phyloP scores from a whole-genome alignment of 495 filamentous ascomycete species.

The Aspergillus avenaceus region DNA sequence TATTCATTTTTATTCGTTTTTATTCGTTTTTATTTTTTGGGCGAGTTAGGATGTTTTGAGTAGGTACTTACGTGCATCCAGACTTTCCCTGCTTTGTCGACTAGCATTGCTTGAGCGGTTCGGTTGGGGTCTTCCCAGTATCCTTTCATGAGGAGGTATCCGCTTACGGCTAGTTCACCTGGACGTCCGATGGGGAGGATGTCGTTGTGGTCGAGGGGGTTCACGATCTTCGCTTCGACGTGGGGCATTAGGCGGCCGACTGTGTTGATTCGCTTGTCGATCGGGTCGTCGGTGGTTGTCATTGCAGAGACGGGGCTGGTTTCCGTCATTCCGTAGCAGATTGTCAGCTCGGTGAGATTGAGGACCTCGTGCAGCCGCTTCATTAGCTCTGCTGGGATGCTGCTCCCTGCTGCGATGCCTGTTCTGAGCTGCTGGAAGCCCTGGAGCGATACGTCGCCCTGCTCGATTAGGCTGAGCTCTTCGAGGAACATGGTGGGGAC shows the following conservation, averaged over 20 bases:
- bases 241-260: conserved; percentile 82
- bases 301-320: conserved; percentile 88
- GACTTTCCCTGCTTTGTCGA: conserved; percentile 53
- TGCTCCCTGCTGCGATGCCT: conserved; percentile 87
- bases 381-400: conserved; percentile 82
- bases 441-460: conserved; percentile 43
- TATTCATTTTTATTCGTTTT: no score
- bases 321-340: conserved; percentile 99
- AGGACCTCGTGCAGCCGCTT: conserved; percentile 67
- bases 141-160: conserved; percentile 86
- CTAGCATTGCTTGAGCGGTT: conserved; percentile 67
- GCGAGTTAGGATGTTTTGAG: no score
- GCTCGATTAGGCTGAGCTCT: conserved; percentile 69
- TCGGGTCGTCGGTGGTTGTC: conserved; percentile 80
- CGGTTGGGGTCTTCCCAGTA: conserved; percentile 74
- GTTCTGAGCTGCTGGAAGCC: conserved; percentile 73
- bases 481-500: conserved; percentile 96
- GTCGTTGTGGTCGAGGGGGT: conserved; percentile 48
- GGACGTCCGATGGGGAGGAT: conserved; percentile 60
- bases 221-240: conserved; percentile 79
- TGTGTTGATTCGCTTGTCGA: conserved; percentile 70
- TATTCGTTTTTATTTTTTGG: no score
- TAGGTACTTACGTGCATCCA: conserved; percentile 62
- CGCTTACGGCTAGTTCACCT: conserved; percentile 80
- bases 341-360: conserved; percentile 81